Evolutionary conservation across 2,329 filamentous ascomycete species (phyloP).

Genomic region (Metarhizium humberi): DNA sequence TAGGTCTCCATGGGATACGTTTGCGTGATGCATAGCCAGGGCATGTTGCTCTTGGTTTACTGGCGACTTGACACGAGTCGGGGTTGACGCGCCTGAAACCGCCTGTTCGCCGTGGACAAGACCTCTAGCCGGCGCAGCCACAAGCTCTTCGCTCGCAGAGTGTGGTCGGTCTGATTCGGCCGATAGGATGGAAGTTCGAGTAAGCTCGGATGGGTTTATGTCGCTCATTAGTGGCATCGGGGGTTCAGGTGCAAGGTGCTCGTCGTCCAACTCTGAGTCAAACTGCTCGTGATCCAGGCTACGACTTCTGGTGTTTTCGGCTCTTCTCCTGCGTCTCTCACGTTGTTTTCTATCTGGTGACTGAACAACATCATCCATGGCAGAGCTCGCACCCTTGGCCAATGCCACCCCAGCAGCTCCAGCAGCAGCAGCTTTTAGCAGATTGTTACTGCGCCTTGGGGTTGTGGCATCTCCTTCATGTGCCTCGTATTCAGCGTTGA

Average conservation of each 20-base stretch:
- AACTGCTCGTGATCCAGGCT: constrained; percentile 35
- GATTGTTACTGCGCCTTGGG: constrained; percentile 33
- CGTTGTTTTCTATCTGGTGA: constrained; percentile 42
- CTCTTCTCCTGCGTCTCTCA: constrained; percentile 40
- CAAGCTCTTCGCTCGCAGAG: constrained; percentile 55
- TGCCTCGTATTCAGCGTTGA: constrained; percentile 25
- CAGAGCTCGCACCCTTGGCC: constrained; percentile 23
- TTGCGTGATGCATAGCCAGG: constrained; percentile 59
- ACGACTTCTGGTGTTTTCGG: constrained; percentile 36
- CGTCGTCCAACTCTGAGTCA: constrained; percentile 42
- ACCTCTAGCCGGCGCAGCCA: constrained; percentile 32
- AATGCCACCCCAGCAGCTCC: constrained; percentile 31
- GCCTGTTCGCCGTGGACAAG: constrained; percentile 53
- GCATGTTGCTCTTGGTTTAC: constrained; percentile 44
- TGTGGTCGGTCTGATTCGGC: constrained; percentile 66
- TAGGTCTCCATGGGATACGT: constrained; percentile 50
- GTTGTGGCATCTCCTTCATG: constrained; percentile 33
- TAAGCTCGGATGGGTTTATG: constrained; percentile 77
- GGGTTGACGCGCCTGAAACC: constrained; percentile 51
- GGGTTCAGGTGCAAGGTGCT: constrained; percentile 44
- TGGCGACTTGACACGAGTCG: constrained; percentile 50
- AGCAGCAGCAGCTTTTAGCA: constrained; percentile 34
- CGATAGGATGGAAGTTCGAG: constrained; percentile 77
- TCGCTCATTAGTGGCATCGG: constrained; percentile 87
- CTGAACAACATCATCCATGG: constrained; percentile 30